Conservation (phyloP, 176 grass and related monocot species). For the Saccharum spontaneum region DNA sequence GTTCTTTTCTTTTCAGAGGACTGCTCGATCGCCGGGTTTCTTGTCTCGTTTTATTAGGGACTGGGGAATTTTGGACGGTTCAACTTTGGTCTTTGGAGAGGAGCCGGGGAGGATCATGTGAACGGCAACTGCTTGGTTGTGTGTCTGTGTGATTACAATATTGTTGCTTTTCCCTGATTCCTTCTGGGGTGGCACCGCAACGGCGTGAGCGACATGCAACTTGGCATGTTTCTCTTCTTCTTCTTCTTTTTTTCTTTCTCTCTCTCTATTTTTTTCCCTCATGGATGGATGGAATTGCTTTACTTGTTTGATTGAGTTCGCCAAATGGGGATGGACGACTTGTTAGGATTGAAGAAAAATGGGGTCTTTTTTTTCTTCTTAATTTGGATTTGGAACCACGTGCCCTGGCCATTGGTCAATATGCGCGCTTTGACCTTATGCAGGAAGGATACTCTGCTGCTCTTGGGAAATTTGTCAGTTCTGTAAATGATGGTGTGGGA, state of each 20-base stretch:
- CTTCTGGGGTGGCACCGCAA: not conserved
- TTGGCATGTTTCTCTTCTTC: not conserved
- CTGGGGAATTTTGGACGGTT: too few species aligned
- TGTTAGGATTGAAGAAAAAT: not conserved
- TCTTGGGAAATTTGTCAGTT: not conserved
- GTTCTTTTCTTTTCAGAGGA: too few species aligned
- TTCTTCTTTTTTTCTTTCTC: not conserved
- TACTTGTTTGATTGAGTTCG: not conserved
- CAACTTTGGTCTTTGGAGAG: too few species aligned
- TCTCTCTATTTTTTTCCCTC: not conserved
- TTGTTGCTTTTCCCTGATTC: not conserved
- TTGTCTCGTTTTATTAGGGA: too few species aligned
- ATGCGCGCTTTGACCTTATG: constrained; percentile 12
- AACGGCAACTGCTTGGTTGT: not conserved
- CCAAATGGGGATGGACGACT: not conserved
- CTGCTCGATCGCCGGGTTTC: too few species aligned
- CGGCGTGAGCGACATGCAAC: not conserved
- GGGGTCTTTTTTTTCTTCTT: not conserved
- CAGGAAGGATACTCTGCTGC: not conserved
- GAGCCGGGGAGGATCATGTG: not conserved
- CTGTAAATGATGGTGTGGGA: not conserved
- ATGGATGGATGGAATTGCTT: too few species aligned
- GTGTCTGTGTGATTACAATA: not conserved
- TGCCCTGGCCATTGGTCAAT: constrained; percentile 5
- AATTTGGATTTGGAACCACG: not conserved